phyloP scores from a whole-genome alignment of 2,329 filamentous ascomycete genomes.

The Triangularia setosa region DNA sequence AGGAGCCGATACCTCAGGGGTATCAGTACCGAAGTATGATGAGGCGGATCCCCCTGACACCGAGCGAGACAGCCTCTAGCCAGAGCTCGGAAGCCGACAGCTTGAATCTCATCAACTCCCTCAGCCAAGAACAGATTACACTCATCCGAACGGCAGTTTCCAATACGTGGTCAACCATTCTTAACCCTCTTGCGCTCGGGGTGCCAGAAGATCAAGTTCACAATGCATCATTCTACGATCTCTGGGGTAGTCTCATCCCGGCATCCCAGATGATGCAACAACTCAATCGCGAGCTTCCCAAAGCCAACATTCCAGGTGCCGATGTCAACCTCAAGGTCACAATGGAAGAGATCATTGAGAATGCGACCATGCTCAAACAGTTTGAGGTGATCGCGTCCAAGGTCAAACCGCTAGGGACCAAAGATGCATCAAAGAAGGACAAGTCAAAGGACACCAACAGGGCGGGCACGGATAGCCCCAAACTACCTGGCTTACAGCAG shows the following conservation, averaged over 20 bases:
- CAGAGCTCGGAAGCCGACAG: constrained; percentile 16
- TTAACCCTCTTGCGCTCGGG: constrained; percentile 38
- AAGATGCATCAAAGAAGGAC: constrained; percentile 20
- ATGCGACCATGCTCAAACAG: constrained; percentile 48
- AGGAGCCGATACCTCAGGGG: constrained; percentile 43
- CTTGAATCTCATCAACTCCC: constrained; percentile 22
- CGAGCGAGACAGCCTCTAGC: constrained; percentile 19
- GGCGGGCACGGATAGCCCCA: constrained; percentile 1
- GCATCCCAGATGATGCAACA: constrained; percentile 44
- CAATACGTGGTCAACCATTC: constrained; percentile 42
- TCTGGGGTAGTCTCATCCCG: constrained; percentile 48
- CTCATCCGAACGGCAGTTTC: constrained; percentile 41
- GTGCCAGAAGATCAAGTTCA: constrained; percentile 41
- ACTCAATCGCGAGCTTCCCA: constrained; percentile 41
- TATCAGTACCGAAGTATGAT: constrained; percentile 37
- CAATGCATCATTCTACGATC: constrained; percentile 47
- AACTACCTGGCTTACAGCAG: not conserved
- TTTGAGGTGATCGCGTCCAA: constrained; percentile 40
- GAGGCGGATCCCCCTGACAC: constrained; percentile 41
- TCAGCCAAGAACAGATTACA: constrained; percentile 39
- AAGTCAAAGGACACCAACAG: constrained; percentile 14
- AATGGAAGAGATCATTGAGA: constrained; percentile 46
- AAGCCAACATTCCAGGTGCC: constrained; percentile 35
- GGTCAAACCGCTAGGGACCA: constrained; percentile 17
- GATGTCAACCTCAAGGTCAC: constrained; percentile 38